Base-by-base conservation (phyloP, 2,329 filamentous ascomycete genomes). In the Lizonia empirigonia region DNA sequence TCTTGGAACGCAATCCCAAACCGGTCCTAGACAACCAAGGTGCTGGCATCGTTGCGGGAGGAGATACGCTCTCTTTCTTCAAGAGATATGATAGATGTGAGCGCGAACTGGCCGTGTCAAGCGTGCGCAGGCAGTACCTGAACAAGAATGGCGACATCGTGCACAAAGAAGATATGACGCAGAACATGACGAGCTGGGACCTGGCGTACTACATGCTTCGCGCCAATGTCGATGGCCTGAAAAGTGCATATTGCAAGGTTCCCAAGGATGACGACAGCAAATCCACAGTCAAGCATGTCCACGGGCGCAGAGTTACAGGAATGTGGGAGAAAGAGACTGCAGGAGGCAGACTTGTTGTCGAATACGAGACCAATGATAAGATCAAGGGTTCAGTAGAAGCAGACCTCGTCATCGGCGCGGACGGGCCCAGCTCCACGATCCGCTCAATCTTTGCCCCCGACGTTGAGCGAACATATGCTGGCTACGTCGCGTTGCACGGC, bases 101-200 rank as follows among this genome's bases (percentile, higher is more conserved):
- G 5, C 59, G 64, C 15, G 40, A 59, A n/a, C 44, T 70, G 23
- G 64, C 67, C 8, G 63, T 67, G 2, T 58, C 60, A 16, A 67
- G 62, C 6, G 45, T 62, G 29, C 48, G 62, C 19, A 55, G 68
- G 16, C 67, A 70, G 33, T 68, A 69, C 22, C 40, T 70, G 19
- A 39, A 66, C 45, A 61, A 59, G n/a, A 29, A 65, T 54, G 68
- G 67, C 18, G 56, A 66, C 1, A 53, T 70, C 15, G 60, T 67
- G 18, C 62, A 69, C 23, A 55, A 54, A 27, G 59, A 65, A 44
- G 63, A 70, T 13, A 62, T 64, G 57, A 53, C 57, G n/a, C 68
- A 70, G 51, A 69, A 68, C 20, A 72, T 70, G 68, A 71, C 67
- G 19, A 72, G 67, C 48, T 72, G 69, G 68, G 67, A 69, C 42